These are phyloP conservation scores for Scytalidium sp. DNA, from an alignment of 2,329 filamentous ascomycete genomes.

Conservation along the genomic window DNA sequence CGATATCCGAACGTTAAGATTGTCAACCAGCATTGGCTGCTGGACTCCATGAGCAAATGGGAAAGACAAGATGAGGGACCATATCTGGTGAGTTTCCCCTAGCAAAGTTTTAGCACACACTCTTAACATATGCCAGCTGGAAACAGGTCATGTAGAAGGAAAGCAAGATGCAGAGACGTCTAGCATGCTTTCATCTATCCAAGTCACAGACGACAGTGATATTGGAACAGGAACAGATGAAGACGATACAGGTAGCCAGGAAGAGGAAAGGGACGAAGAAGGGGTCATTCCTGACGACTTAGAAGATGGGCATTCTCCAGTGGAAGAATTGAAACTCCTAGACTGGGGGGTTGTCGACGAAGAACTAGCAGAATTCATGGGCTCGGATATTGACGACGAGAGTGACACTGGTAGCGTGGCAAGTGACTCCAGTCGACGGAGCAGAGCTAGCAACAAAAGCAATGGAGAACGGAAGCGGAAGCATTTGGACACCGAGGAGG, in stretches of 20 bases:
- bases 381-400: conserved; percentile 48
- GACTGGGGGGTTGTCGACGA: conserved; percentile 65
- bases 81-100: conserved; percentile 21
- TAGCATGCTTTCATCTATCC: conserved; percentile 39
- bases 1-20: conserved; percentile 81
- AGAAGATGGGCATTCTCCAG: conserved; percentile 48
- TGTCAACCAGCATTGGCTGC: conserved; percentile 87
- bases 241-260: conserved; percentile 25
- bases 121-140: background rate
- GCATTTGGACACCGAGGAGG: conserved; percentile 34
- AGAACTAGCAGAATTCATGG: conserved; percentile 74
- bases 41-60: conserved; percentile 84
- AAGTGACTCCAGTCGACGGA: conserved; percentile 12
- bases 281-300: conserved; percentile 48
- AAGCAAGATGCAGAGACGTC: conserved; percentile 37
- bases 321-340: conserved; percentile 54
- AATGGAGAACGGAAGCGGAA: conserved; percentile 27
- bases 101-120: background rate
- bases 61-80: conserved; percentile 72
- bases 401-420: conserved; percentile 28
- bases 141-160: background rate
- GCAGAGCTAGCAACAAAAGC: conserved; percentile 11
- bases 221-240: conserved; percentile 27
- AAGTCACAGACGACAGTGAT: conserved; percentile 39
- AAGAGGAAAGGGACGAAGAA: conserved; percentile 39